These are phyloP conservation scores for Claviceps pusilla DNA, from an alignment of 2,329 filamentous ascomycete species.

Conservation along the genomic window DNA sequence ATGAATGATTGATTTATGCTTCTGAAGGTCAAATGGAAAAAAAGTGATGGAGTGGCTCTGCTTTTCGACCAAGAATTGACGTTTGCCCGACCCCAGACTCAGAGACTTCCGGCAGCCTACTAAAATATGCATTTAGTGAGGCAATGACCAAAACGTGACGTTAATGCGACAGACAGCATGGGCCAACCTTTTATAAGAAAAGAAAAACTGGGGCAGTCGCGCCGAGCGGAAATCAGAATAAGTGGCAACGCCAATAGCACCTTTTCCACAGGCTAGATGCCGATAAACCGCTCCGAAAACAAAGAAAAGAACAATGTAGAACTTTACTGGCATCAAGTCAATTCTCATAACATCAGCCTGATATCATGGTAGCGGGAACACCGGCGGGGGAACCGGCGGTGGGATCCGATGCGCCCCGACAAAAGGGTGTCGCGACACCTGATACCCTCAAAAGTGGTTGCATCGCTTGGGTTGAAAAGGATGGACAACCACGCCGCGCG, in stretches of 20 bases:
- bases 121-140: not conserved
- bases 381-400: constrained; percentile 37
- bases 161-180: not conserved
- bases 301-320: not conserved
- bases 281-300: not conserved
- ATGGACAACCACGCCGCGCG: constrained; percentile 76
- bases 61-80: not conserved
- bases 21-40: not conserved
- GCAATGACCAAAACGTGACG: not conserved
- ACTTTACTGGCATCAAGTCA: not conserved
- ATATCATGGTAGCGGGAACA: constrained; percentile 38
- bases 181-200: too few relatives aligned
- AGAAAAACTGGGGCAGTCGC: not conserved
- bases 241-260: not conserved
- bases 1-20: not conserved
- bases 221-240: not conserved
- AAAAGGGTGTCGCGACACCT: constrained; percentile 72
- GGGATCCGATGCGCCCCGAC: constrained; percentile 40
- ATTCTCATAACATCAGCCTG: not conserved
- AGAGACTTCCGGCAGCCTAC: not conserved
- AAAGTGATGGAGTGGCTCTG: not conserved
- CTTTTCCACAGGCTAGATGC: not conserved
- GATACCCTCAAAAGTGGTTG: constrained; percentile 55
- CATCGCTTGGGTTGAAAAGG: constrained; percentile 49
- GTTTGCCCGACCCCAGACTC: not conserved